Evolutionary conservation across 331 rosid genomes (phyloP).

Genomic region (Pyrus hybrid): DNA sequence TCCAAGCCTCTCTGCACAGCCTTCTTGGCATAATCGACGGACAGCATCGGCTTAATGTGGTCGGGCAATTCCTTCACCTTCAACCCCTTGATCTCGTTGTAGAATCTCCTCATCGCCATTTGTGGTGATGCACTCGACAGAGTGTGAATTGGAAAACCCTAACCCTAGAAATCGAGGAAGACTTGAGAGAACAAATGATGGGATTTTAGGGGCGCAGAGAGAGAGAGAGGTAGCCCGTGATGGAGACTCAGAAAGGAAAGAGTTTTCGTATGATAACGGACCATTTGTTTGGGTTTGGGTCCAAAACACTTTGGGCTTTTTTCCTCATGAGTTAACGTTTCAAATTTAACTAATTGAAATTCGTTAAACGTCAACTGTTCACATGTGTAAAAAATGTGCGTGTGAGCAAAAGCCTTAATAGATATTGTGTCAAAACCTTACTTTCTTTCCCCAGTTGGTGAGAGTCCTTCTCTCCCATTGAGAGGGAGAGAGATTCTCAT

Average conservation of each 20-base stretch:
- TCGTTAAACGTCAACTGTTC: no score
- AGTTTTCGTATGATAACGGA: not conserved
- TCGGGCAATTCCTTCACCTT: constrained; percentile 58
- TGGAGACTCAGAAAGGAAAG: not conserved
- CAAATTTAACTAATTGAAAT: no score
- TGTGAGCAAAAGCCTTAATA: no score
- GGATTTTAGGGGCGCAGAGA: not conserved
- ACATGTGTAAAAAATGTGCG: no score
- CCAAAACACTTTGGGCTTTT: not conserved
- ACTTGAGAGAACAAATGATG: not conserved
- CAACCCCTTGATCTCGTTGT: constrained; percentile 65
- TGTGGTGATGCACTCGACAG: not conserved
- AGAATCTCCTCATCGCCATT: constrained; percentile 73
- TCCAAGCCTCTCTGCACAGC: constrained; percentile 47
- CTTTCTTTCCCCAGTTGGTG: no score
- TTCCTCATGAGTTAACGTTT: no score
- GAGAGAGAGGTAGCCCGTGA: not conserved
- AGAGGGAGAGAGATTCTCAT: no score
- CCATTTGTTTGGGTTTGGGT: not conserved
- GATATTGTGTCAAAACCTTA: no score
- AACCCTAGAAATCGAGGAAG: constrained; percentile 11
- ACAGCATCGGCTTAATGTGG: constrained; percentile 59
- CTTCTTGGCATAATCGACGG: constrained; percentile 41
- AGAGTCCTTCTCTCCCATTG: no score
- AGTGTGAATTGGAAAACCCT: constrained; percentile 15